These are phyloP conservation scores for Capsella rubella DNA, from an alignment of 441 rosid species.

Conservation along the genomic window DNA sequence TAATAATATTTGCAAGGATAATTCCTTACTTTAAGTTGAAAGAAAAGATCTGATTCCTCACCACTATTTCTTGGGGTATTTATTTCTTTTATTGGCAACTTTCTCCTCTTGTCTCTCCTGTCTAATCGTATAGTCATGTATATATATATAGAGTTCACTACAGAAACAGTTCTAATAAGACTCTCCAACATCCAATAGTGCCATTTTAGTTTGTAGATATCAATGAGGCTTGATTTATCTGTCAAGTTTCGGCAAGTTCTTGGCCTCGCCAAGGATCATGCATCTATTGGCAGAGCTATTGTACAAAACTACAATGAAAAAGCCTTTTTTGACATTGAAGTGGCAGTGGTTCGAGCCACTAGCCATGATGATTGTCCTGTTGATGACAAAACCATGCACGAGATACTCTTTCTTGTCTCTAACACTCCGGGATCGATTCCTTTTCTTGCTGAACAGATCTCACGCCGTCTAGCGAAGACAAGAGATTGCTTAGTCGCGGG, in stretches of 20 bases:
- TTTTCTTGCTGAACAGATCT: conserved; percentile 74
- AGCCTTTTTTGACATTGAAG: conserved; percentile 63
- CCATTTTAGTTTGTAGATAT: conserved; percentile 25
- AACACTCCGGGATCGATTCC: conserved; percentile 64
- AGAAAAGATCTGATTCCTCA: conserved; percentile 45
- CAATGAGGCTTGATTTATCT: conserved; percentile 61
- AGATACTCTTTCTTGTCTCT: conserved; percentile 81
- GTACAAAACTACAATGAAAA: conserved; percentile 55
- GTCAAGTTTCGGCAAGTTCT: conserved; percentile 60
- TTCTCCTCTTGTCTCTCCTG: conserved; percentile 38
- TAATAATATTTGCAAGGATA: conserved; percentile 38
- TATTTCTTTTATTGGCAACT: conserved; percentile 47
- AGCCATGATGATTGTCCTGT: conserved; percentile 65
- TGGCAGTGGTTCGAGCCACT: conserved; percentile 80
- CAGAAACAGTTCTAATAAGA: conserved; percentile 32
- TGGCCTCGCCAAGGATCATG: conserved; percentile 77
- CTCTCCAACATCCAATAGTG: conserved; percentile 34
- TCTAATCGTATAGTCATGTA: conserved; percentile 12
- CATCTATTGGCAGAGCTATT: conserved; percentile 77
- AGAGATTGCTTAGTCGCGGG: conserved; percentile 70
- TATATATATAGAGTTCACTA: conserved; percentile 15
- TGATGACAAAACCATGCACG: conserved; percentile 75
- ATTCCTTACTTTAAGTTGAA: conserved; percentile 40
- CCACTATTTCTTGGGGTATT: conserved; percentile 32
- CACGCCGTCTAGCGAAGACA: conserved; percentile 78